phyloP scores from a whole-genome alignment of 176 grass and related monocot genomes.

The Lolium multiflorum region DNA sequence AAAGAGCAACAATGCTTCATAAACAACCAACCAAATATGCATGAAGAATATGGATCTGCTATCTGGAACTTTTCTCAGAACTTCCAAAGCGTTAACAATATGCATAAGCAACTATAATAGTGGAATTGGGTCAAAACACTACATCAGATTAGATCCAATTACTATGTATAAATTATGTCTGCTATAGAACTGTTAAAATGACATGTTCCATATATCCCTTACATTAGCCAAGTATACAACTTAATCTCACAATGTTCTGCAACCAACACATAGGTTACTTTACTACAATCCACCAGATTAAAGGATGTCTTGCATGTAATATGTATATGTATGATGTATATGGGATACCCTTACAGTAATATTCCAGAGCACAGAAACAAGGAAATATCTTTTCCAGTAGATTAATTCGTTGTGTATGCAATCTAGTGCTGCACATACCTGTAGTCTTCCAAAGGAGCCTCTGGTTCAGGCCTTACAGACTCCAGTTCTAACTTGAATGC shows the following conservation, averaged over 20 bases:
- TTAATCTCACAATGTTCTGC: slow-evolving; percentile 21
- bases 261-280: slow-evolving; percentile 22
- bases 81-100: background rate
- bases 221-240: background rate
- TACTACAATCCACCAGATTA: slow-evolving; percentile 20
- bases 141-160: background rate
- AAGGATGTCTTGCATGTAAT: background rate
- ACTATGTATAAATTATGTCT: background rate
- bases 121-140: slow-evolving; percentile 13
- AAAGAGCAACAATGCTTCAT: background rate
- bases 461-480: slow-evolving; percentile 83
- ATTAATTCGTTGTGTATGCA: slow-evolving; percentile 6
- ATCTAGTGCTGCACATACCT: slow-evolving; percentile 55
- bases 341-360: slow-evolving; percentile 13
- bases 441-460: slow-evolving; percentile 92
- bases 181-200: background rate
- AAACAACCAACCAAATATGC: slow-evolving; percentile 11
- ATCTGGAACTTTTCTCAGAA: slow-evolving; percentile 1
- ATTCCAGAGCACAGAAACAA: slow-evolving; percentile 11
- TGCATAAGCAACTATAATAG: background rate
- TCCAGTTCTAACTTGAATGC: slow-evolving; percentile 88
- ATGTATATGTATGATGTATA: background rate
- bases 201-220: slow-evolving; percentile 29
- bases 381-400: background rate
- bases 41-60: slow-evolving; percentile 3